Evolutionary conservation across 768 basidiomycete genomes (phyloP).

Genomic region (Tubosaeta brunneosetosa): DNA sequence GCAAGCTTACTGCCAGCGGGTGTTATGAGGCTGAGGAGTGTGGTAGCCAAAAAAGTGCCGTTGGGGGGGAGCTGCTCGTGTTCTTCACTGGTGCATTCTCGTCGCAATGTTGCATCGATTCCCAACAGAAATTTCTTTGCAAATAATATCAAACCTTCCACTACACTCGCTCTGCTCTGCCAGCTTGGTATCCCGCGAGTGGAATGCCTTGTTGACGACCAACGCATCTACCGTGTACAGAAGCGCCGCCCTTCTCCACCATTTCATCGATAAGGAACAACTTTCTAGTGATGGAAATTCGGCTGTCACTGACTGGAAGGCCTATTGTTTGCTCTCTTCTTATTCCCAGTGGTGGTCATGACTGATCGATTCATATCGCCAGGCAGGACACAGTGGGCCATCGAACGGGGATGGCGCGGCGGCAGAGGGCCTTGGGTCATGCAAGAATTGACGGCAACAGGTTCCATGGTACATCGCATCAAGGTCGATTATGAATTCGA

Average conservation of each 20-base stretch:
- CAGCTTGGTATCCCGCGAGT: conserved; percentile 38
- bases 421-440: conserved; percentile 37
- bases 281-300: conserved; percentile 22
- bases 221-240: conserved; percentile 54
- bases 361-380: conserved; percentile 6
- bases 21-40: too few species aligned
- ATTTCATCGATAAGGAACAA: conserved; percentile 36
- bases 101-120: conserved; percentile 38
- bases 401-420: conserved; percentile 56
- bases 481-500: conserved; percentile 67
- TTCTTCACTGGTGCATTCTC: too few species aligned
- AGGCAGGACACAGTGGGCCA: conserved; percentile 45
- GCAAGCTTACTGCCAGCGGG: too few species aligned
- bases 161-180: conserved; percentile 39
- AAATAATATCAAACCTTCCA: conserved; percentile 47
- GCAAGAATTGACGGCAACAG: conserved; percentile 31
- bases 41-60: too few species aligned
- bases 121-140: conserved; percentile 53
- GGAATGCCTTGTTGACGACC: conserved; percentile 41
- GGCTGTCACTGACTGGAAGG: conserved; percentile 48
- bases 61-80: too few species aligned
- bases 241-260: conserved; percentile 49
- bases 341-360: not conserved
- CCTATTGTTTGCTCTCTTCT: conserved; percentile 43
- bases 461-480: conserved; percentile 57